Evolutionary conservation across 495 filamentous ascomycete species (phyloP), one percentile per base, ranked within the genome.

Genomic region (Glarea lozoyensis): DNA sequence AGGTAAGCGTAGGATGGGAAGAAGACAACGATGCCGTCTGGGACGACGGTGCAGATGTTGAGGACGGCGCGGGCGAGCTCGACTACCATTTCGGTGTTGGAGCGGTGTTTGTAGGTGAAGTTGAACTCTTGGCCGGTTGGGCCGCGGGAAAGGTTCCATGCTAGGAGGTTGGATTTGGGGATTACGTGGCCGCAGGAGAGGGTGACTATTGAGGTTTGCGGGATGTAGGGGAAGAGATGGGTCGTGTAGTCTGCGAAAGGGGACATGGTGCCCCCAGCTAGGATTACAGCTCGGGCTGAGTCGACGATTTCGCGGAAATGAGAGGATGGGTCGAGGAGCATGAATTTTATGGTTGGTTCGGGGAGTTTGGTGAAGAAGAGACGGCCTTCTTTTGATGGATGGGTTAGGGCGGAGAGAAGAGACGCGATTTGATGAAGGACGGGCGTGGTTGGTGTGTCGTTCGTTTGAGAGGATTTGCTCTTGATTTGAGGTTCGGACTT

Each of bases 221-320:
- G 62, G 0, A 94, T 56, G 45, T 86, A 83, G 1, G 88, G 82
- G 55, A 98, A 92, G 12, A 98, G 72, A 52, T 94, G 82, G 4
- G 79, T 72, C 37, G 70, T 75, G 59, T 94, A 97, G 58, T 96
- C 92, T 18, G 79, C 73, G 72, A 98, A 92, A 2, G 93, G 92
- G 27, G 89, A 93, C 93, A 98, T 98, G 7, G 92, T 98, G 2
- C 92, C 92, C 40, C 92, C 92, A 10, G 88, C 93, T 12, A 98
- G 65, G 36, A 98, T 85, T 2, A 97, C 86, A 2, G 92, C 84
- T 37, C 87, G 70, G 6, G 90, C 88, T 51, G 88, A 79, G 35
- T 86, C 78, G 1, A 92, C 87, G 54, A 97, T 82, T 29, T 86
- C 82, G 15, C 80, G 81, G 61, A 98, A 98, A 51, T 93, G 84